Evolutionary conservation across 257 asterid species (phyloP).

Genomic region (Rehmannia glutinosa): DNA sequence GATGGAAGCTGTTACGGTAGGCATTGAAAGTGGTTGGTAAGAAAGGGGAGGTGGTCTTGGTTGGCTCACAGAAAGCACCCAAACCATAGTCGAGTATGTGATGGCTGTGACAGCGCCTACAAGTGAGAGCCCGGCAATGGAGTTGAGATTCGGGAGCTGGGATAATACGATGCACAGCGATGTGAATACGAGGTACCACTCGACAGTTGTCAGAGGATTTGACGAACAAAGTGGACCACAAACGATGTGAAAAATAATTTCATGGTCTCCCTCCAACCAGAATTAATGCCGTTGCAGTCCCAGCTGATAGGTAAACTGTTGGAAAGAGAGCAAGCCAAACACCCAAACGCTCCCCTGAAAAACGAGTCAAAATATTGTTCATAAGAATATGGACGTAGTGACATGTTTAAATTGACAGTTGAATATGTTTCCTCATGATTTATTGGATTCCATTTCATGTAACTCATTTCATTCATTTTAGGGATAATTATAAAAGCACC

Average conservation of each 20-base stretch:
- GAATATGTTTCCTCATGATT: neutral
- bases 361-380: neutral
- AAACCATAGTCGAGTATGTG: slow-evolving; percentile 85
- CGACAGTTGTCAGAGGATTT: slow-evolving; percentile 91
- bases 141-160: slow-evolving; percentile 95
- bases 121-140: slow-evolving; percentile 95
- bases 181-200: slow-evolving; percentile 97
- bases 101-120: slow-evolving; percentile 97
- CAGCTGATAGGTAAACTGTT: slow-evolving; percentile 93
- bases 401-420: too few species aligned
- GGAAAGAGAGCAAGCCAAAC: slow-evolving; percentile 99
- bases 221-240: slow-evolving; percentile 91
- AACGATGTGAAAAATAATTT: slow-evolving; percentile 86
- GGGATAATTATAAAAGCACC: too few species aligned
- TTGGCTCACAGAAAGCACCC: slow-evolving; percentile 96
- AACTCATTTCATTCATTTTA: too few species aligned
- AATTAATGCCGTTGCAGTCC: slow-evolving; percentile 93
- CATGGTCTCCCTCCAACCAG: slow-evolving; percentile 98
- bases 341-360: slow-evolving; percentile 80
- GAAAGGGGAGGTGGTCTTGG: slow-evolving; percentile 71
- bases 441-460: too few species aligned
- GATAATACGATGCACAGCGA: slow-evolving; percentile 90
- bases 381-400: neutral
- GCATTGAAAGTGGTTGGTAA: slow-evolving; percentile 66
- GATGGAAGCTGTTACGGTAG: slow-evolving; percentile 52